Percentiles rank a stretch among this genome's conserved stretches.
These are phyloP conservation scores for Tothia fuscella DNA, from an alignment of 2,329 filamentous ascomycete species.

Conservation along the genomic window DNA sequence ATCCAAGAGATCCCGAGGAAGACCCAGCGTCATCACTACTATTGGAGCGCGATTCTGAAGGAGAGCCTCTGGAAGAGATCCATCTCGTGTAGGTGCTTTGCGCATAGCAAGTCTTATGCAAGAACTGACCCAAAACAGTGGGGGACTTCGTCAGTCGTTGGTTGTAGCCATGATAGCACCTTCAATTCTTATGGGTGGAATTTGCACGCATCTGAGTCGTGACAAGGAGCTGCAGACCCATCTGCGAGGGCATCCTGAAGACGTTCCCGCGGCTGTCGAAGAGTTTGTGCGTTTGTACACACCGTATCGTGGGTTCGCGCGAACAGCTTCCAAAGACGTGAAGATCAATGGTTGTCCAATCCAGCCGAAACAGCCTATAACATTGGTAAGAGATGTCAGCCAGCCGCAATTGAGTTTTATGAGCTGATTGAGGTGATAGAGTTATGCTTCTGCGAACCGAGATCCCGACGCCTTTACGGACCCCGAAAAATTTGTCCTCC, in stretches of 20 bases:
- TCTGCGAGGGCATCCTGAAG: constrained; percentile 9
- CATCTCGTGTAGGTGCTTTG: not conserved
- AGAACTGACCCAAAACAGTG: not conserved
- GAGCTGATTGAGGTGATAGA: no score
- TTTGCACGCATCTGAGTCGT: constrained; percentile 10
- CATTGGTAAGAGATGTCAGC: no score
- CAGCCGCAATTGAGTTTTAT: no score
- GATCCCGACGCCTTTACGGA: constrained; percentile 6
- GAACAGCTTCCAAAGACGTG: constrained; percentile 10
- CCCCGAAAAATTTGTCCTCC: constrained; percentile 6
- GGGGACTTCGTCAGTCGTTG: constrained; percentile 12
- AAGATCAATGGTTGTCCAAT: constrained; percentile 7
- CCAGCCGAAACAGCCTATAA: constrained; percentile 5
- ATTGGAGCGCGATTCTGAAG: constrained; percentile 9
- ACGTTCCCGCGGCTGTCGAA: constrained; percentile 10
- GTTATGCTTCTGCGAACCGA: constrained; percentile 10
- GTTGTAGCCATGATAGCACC: constrained; percentile 14
- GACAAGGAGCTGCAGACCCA: constrained; percentile 12
- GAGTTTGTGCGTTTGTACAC: constrained; percentile 14
- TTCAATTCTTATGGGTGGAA: constrained; percentile 12
- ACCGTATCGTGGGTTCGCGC: constrained; percentile 13
- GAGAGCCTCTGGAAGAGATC: constrained; percentile 11
- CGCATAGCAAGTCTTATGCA: not conserved
- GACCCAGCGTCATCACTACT: constrained; percentile 13
- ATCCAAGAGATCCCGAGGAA: constrained; percentile 11